Percentiles rank a stretch among this genome's conserved stretches.
phyloP scores from a whole-genome alignment of 805 yeast genomes.

The Cyberlindnera japonica region DNA sequence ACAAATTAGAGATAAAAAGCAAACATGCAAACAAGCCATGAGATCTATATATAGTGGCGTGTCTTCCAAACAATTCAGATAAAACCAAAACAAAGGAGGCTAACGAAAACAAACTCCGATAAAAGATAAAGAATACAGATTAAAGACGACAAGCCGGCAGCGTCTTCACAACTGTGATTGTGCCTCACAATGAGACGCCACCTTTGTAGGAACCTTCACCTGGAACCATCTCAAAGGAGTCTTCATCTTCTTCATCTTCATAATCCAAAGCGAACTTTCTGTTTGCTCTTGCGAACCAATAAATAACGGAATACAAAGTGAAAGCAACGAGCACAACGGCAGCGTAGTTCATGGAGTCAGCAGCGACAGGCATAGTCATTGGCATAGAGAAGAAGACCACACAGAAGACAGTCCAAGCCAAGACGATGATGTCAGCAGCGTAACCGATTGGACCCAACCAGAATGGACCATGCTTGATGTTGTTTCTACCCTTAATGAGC shows the following conservation, averaged over 20 bases:
- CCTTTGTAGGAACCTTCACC: background rate
- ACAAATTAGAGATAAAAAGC: too few relatives aligned
- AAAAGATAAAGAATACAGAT: too few relatives aligned
- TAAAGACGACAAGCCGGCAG: too few relatives aligned
- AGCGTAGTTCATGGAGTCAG: slow-evolving; percentile 65
- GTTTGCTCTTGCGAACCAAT: slow-evolving; percentile 47
- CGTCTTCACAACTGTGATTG: too few relatives aligned
- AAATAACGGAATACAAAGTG: slow-evolving; percentile 40
- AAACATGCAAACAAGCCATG: too few relatives aligned
- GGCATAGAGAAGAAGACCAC: slow-evolving; percentile 65
- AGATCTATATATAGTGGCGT: too few relatives aligned
- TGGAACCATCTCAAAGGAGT: background rate
- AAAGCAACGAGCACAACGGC: slow-evolving; percentile 51
- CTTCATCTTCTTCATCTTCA: slow-evolving; percentile 7
- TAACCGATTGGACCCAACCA: slow-evolving; percentile 59
- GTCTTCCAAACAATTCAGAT: too few relatives aligned
- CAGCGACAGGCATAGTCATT: slow-evolving; percentile 54
- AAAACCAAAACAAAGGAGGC: too few relatives aligned
- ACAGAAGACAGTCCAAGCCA: slow-evolving; percentile 58
- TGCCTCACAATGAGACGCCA: too few relatives aligned
- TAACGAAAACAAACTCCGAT: too few relatives aligned
- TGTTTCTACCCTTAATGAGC: slow-evolving; percentile 46
- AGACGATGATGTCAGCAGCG: slow-evolving; percentile 45
- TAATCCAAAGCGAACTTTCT: slow-evolving; percentile 31
- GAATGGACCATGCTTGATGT: slow-evolving; percentile 59